Evolutionary conservation across 805 yeast species (phyloP), one percentile per base, ranked within the genome.

Genomic region (Candida sithepensis): DNA sequence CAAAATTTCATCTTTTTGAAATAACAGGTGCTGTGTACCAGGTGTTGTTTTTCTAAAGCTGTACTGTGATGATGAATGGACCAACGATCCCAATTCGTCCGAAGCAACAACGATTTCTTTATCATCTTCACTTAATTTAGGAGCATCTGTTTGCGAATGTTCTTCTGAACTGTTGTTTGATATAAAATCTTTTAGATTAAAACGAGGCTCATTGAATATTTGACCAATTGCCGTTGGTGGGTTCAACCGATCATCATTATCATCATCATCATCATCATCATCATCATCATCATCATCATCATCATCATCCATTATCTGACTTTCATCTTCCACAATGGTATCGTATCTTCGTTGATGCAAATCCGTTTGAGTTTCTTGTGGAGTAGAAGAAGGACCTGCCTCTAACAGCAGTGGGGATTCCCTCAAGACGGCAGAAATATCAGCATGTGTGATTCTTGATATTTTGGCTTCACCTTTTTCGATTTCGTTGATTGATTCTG

Each of bases 11-110:
- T 44, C 47, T 36, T 39, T 49, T 19, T 49, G 40, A 10, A 48
- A 14, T 26, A 51, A 39, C 8, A 44, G 50, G 32, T 51, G 54
- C 22, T 47, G 52, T 5, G 54, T 57, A 24, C 56, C 60, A 1
- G 56, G 57, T 7, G 48, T 41, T 7, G 43, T 38, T 32, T 54
- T 55, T 40, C 59, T 43, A 28, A 57, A 53, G 20, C 50, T 47
- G 30, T 44, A 51, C 8, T 39, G 19, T 3, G 58, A 43, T 4
- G 50, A 41, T 16, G 45, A 34, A n/a, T 30, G 36, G 7, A 28
- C 12, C 21, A 20, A 5, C 9, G 24, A 16, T 14, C 20, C 5
- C 9, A 16, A 13, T 18, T 41, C 13, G 19, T n/a, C n/a, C n/a
- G n/a, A n/a, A n/a, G n/a, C n/a, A n/a, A n/a, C n/a, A n/a, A n/a